A percentile compares a stretch with the other conserved stretches of the same genome.
Evolutionary conservation across 78 protist species (phyloP).

Genomic region (Bigelowiella natans): DNA sequence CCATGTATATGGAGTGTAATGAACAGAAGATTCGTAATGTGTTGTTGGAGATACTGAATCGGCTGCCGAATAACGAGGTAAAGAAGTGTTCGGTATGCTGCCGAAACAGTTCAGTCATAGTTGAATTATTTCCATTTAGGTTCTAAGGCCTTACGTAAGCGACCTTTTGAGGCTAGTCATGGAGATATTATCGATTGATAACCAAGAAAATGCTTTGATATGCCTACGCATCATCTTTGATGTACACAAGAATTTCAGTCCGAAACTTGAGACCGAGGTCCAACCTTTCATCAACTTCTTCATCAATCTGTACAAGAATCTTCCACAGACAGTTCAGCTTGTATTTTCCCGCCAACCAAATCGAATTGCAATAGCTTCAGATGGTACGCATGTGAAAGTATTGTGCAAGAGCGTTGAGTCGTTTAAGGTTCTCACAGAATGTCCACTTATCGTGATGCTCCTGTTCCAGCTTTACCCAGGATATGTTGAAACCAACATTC

Average conservation of each 20-base stretch:
- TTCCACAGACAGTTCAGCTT: conserved; percentile 26
- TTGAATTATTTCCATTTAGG: not conserved
- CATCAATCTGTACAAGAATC: conserved; percentile 36
- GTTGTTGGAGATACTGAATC: conserved; percentile 57
- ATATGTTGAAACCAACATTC: conserved; percentile 28
- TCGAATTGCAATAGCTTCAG: not conserved
- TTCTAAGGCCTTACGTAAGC: conserved; percentile 8
- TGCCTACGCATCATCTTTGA: conserved; percentile 71
- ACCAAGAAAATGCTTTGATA: conserved; percentile 69
- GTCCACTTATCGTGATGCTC: conserved; percentile 77
- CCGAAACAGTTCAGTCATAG: not conserved
- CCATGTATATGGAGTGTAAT: conserved; percentile 17
- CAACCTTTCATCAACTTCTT: conserved; percentile 64
- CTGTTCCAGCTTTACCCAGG: conserved; percentile 67
- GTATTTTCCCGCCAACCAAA: conserved; percentile 7
- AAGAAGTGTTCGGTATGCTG: conserved; percentile 5
- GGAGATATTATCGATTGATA: conserved; percentile 57
- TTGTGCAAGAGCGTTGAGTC: conserved; percentile 9
- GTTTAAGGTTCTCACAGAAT: conserved; percentile 77
- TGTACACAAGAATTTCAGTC: conserved; percentile 62
- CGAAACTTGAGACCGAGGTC: conserved; percentile 46
- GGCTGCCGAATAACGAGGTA: conserved; percentile 60
- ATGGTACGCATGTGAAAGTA: not conserved
- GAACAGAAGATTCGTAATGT: conserved; percentile 41
- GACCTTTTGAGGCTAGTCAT: not conserved